phyloP scores from a whole-genome alignment of 164 flowering plant genomes.

The Dillenia turbinata region DNA sequence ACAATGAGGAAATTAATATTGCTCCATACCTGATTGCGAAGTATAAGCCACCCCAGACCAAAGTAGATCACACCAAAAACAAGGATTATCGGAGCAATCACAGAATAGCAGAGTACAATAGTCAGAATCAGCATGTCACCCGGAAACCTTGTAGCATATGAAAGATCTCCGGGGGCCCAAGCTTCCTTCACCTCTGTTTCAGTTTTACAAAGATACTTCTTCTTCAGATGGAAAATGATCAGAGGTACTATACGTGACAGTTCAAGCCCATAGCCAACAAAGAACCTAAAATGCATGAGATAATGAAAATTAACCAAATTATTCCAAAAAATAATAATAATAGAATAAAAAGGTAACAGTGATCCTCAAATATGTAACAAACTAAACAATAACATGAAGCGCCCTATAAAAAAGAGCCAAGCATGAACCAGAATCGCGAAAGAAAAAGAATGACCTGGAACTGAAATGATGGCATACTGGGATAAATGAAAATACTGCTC shows the following conservation, averaged over 20 bases:
- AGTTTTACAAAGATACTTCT: conserved; percentile 79
- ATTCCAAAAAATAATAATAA: background rate
- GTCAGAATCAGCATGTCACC: conserved; percentile 75
- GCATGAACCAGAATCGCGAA: no score
- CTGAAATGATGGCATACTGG: no score
- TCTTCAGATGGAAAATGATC: conserved; percentile 77
- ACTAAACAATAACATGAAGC: no score
- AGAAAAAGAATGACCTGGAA: no score
- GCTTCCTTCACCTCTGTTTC: conserved; percentile 84
- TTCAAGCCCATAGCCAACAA: conserved; percentile 95
- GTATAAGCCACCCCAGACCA: conserved; percentile 88
- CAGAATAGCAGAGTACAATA: conserved; percentile 82
- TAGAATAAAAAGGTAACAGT: background rate
- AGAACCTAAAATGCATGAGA: conserved; percentile 53
- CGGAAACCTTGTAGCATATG: conserved; percentile 75
- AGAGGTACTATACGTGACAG: conserved; percentile 80
- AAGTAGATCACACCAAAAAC: conserved; percentile 83
- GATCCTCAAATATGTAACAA: no score
- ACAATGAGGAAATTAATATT: background rate
- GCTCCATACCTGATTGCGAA: conserved; percentile 72
- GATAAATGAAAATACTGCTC: no score
- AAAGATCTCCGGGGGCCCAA: conserved; percentile 81
- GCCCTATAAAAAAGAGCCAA: no score
- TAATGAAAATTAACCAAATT: background rate
- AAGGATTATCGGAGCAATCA: conserved; percentile 80